Percentiles rank a stretch among this genome's conserved stretches.
Evolutionary conservation across 2,329 filamentous ascomycete genomes (phyloP).

Genomic region (Talaromyces funiculosus): DNA sequence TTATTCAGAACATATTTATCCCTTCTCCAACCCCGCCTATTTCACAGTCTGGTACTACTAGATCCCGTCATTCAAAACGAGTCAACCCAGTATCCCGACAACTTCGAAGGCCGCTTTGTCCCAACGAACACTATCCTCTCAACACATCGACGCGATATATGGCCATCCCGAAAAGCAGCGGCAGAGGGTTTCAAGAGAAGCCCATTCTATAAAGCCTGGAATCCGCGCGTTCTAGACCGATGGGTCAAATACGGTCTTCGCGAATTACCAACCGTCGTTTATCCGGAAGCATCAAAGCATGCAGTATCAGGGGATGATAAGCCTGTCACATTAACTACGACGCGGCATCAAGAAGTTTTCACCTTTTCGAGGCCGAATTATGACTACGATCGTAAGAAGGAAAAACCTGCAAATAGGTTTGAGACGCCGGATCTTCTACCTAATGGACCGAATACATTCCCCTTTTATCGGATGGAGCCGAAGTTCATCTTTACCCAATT

Average conservation of each 20-base stretch:
- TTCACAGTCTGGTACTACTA: slow-evolving; percentile 69
- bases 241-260: slow-evolving; percentile 72
- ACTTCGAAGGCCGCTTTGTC: slow-evolving; percentile 21
- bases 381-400: slow-evolving; percentile 53
- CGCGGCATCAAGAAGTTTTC: slow-evolving; percentile 78
- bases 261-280: slow-evolving; percentile 58
- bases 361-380: slow-evolving; percentile 45
- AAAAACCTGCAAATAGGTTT: slow-evolving; percentile 33
- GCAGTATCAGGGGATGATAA: slow-evolving; percentile 21
- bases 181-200: slow-evolving; percentile 59
- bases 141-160: slow-evolving; percentile 67
- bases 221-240: slow-evolving; percentile 67
- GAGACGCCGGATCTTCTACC: slow-evolving; percentile 44
- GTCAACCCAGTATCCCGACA: slow-evolving; percentile 34
- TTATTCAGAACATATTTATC: slow-evolving; percentile 54
- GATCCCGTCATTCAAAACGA: slow-evolving; percentile 68
- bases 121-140: slow-evolving; percentile 50
- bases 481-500: slow-evolving; percentile 34
- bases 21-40: slow-evolving; percentile 72
- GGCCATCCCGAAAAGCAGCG: slow-evolving; percentile 71
- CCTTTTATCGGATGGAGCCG: slow-evolving; percentile 43
- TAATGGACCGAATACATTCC: slow-evolving; percentile 24
- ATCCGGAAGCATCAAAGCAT: slow-evolving; percentile 21
- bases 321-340: slow-evolving; percentile 65
- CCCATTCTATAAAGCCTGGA: slow-evolving; percentile 78